Evolutionary conservation across 1,284 basidiomycete species (phyloP).

Genomic region (Cutaneotrichosporon daszewskae): DNA sequence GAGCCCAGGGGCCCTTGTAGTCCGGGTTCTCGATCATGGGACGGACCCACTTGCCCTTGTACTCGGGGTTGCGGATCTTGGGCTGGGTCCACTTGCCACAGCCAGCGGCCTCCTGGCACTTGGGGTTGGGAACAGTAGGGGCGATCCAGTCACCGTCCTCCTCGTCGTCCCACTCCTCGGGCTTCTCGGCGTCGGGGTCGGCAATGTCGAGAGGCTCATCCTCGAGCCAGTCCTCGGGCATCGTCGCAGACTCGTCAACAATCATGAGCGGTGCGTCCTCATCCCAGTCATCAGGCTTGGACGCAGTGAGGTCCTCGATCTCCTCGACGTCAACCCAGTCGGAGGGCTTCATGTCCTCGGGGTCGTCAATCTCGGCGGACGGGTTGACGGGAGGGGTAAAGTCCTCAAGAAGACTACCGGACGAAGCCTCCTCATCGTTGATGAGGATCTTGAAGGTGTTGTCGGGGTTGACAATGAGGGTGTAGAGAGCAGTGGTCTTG

Average conservation of each 20-base stretch:
- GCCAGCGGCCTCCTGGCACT: constrained; percentile 80
- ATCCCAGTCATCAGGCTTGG: constrained; percentile 94
- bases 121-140: constrained; percentile 81
- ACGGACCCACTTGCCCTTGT: constrained; percentile 94
- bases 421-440: constrained; percentile 76
- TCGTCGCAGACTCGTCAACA: constrained; percentile 74
- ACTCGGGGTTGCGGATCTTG: constrained; percentile 79
- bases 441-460: constrained; percentile 90
- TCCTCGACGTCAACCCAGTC: constrained; percentile 89
- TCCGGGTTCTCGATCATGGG: constrained; percentile 93
- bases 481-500: constrained; percentile 87
- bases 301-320: constrained; percentile 78
- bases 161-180: constrained; percentile 98
- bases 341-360: constrained; percentile 80
- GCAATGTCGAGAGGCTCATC: constrained; percentile 75
- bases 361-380: constrained; percentile 81
- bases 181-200: constrained; percentile 93
- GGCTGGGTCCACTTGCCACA: constrained; percentile 91
- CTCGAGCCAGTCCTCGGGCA: constrained; percentile 94
- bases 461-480: constrained; percentile 85
- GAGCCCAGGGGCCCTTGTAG: constrained; percentile 94
- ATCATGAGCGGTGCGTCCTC: constrained; percentile 90
- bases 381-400: constrained; percentile 96
- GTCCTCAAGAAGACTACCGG: constrained; percentile 85
- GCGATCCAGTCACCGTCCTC: constrained; percentile 98